Evolutionary conservation across 805 yeast species (phyloP).

Genomic region (Starmerella lactis-condensi): DNA sequence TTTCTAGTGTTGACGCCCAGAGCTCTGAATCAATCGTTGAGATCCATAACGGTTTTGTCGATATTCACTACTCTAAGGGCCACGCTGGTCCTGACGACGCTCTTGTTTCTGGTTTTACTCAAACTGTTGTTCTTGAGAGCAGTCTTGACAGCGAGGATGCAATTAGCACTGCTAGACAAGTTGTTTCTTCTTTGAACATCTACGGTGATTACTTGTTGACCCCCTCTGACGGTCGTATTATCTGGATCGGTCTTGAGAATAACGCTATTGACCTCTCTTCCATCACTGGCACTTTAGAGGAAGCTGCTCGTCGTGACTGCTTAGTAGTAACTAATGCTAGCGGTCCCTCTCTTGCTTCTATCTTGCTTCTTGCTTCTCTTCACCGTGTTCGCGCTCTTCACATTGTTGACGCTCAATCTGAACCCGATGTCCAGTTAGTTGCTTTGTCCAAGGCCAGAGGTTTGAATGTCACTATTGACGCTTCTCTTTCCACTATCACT

Average conservation of each 20-base stretch:
- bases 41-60: slow-evolving; percentile 65
- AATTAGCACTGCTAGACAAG: slow-evolving; percentile 43
- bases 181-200: slow-evolving; percentile 26
- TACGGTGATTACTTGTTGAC: slow-evolving; percentile 60
- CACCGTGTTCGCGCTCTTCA: slow-evolving; percentile 62
- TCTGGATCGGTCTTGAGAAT: slow-evolving; percentile 44
- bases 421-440: slow-evolving; percentile 67
- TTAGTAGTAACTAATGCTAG: slow-evolving; percentile 84
- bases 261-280: slow-evolving; percentile 26
- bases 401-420: slow-evolving; percentile 66
- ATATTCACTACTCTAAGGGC: slow-evolving; percentile 56
- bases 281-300: slow-evolving; percentile 38
- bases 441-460: slow-evolving; percentile 70
- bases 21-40: slow-evolving; percentile 68
- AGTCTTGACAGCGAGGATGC: slow-evolving; percentile 50
- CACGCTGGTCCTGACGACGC: slow-evolving; percentile 45
- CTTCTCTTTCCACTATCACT: slow-evolving; percentile 45
- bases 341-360: slow-evolving; percentile 83
- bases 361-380: slow-evolving; percentile 71
- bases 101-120: slow-evolving; percentile 74
- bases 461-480: slow-evolving; percentile 76
- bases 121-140: slow-evolving; percentile 46
- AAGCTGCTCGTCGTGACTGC: slow-evolving; percentile 55
- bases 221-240: slow-evolving; percentile 54
- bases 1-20: slow-evolving; percentile 67